Base-by-base conservation (phyloP, 768 basidiomycete genomes). In the Kwoniella shandongensis region DNA sequence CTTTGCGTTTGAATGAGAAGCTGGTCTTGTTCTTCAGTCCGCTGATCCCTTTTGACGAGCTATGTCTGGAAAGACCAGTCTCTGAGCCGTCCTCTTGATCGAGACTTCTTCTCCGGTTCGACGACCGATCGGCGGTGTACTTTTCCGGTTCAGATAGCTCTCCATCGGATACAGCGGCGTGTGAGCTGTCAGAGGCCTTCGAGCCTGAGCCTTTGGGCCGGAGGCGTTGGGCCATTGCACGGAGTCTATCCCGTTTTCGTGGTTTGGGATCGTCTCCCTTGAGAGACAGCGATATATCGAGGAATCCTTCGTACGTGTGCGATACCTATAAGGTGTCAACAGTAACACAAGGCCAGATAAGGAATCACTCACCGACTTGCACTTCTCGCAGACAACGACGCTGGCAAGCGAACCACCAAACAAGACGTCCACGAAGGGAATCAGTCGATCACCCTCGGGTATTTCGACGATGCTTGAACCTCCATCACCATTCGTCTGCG, bases 301-400 rank as follows among this genome's bases (percentile, higher is more conserved):
- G 87, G 76, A 96, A 97, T 70, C 91, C 90, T 76, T 98, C 93
- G 71, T 88, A 88, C 4, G 88, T 89, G 63, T 91, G 86, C 2
- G 91, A 94, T 20, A 80, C 77, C 79, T 80, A 55, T 7, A 15
- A 15, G 25, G 1, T 26, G 51, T n/a, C n/a, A n/a, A n/a, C n/a
- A n/a, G n/a, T 32, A 13, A 6, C 7, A 32, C 32, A 6, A 32
- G 32, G 32, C 32, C 32, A 32, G n/a, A n/a, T n/a, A n/a, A 15
- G 15, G 1, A 36, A 2, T 12, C 2, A 69, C 78, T 61, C 47
- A 96, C 84, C 67, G 89, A 85, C 75, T 94, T 93, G 83, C 93
- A 98, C 57, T 84, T 84, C 65, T 92, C 90, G 75, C 93, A 98
- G 2, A 98, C 88, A 46, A 98, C 86, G 71, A 96, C 86, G 78